phyloP scores from a whole-genome alignment of 768 basidiomycete genomes.

The Russula foetens region DNA sequence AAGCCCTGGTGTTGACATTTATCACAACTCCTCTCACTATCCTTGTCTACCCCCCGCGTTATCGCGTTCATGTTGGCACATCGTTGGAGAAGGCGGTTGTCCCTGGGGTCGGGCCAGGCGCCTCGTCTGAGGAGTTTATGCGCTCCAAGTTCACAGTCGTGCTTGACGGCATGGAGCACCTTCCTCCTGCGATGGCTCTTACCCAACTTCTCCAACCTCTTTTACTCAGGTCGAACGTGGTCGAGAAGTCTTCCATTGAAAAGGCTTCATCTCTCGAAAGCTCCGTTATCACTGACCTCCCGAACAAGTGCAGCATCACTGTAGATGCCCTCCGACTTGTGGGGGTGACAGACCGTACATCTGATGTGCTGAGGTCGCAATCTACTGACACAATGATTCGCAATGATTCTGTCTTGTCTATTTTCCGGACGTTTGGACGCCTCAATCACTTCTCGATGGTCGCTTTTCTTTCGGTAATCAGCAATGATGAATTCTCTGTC shows the following conservation, averaged over 20 bases:
- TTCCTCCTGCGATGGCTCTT: conserved; percentile 77
- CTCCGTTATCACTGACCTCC: conserved; percentile 17
- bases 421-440: conserved; percentile 72
- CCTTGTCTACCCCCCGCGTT: conserved; percentile 60
- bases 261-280: not conserved
- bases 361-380: conserved; percentile 76
- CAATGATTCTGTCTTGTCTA: conserved; percentile 62
- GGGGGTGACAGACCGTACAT: conserved; percentile 83
- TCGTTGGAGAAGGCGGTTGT: conserved; percentile 11
- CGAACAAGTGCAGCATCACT: conserved; percentile 27
- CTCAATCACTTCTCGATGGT: conserved; percentile 60
- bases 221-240: not conserved
- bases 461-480: conserved; percentile 67
- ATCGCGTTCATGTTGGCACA: conserved; percentile 36
- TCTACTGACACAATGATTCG: conserved; percentile 61
- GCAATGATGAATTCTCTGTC: conserved; percentile 61
- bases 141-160: conserved; percentile 63
- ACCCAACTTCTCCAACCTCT: conserved; percentile 57
- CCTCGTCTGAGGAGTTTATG: conserved; percentile 27
- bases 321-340: conserved; percentile 82
- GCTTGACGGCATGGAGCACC: conserved; percentile 74
- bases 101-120: not conserved
- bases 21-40: conserved; percentile 80
- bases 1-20: conserved; percentile 69
- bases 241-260: conserved; percentile 2